These are phyloP conservation scores for Wickerhamomyces sp. DNA, from an alignment of 1,139 yeast genomes.

Conservation along the genomic window DNA sequence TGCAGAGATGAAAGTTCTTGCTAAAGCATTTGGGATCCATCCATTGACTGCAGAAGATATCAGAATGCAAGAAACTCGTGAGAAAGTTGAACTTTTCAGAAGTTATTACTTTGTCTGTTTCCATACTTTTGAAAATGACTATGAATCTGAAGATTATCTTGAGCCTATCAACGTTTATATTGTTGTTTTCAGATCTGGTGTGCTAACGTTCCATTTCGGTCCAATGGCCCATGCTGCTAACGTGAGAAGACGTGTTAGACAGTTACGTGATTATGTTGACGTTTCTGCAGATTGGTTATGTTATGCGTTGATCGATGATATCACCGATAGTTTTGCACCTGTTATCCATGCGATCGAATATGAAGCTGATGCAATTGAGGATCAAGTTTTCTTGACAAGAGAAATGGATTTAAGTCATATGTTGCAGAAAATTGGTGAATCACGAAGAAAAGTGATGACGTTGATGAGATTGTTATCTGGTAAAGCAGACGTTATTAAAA, in stretches of 20 bases:
- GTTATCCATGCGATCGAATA: conserved; percentile 80
- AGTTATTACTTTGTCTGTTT: conserved; percentile 76
- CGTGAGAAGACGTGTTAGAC: conserved; percentile 89
- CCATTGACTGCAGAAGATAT: conserved; percentile 85
- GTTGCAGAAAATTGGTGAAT: conserved; percentile 81
- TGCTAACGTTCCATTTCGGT: conserved; percentile 78
- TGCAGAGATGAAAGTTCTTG: conserved; percentile 57
- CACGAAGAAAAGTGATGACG: conserved; percentile 88
- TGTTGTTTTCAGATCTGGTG: conserved; percentile 82
- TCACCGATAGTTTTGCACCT: conserved; percentile 91
- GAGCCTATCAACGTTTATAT: conserved; percentile 87
- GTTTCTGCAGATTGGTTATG: conserved; percentile 93
- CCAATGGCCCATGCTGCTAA: conserved; percentile 80
- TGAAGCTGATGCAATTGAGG: conserved; percentile 91
- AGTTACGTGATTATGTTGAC: conserved; percentile 78
- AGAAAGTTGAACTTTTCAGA: conserved; percentile 73
- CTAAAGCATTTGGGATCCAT: conserved; percentile 76
- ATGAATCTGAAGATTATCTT: conserved; percentile 72
- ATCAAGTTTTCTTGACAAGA: conserved; percentile 62
- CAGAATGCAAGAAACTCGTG: conserved; percentile 80
- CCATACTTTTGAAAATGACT: conserved; percentile 75
- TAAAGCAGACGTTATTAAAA: conserved; percentile 94
- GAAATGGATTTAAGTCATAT: conserved; percentile 64
- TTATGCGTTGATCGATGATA: conserved; percentile 89
- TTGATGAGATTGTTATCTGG: conserved; percentile 86